These are phyloP conservation scores for Lupinus albus DNA, from an alignment of 306 rosid genomes.

Conservation along the genomic window DNA sequence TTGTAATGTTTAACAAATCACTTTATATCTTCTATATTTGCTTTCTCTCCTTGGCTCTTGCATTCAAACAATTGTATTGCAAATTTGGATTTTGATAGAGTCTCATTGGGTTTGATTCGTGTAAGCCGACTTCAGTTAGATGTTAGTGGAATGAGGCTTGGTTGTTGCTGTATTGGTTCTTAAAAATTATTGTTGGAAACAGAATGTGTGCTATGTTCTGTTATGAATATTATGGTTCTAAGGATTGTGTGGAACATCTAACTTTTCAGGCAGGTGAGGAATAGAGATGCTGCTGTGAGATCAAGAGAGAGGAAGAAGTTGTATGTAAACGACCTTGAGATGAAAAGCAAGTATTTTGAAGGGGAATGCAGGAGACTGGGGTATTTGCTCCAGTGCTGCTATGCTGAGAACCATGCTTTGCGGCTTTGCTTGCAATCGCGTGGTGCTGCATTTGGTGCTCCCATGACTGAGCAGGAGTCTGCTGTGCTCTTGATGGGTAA, in stretches of 20 bases:
- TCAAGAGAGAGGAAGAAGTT: slow-evolving; percentile 40
- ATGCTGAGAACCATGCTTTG: slow-evolving; percentile 84
- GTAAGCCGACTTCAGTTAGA: neutral
- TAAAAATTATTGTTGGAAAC: slow-evolving; percentile 5
- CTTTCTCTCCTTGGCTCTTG: neutral
- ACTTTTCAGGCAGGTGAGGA: slow-evolving; percentile 80
- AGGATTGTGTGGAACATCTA: slow-evolving; percentile 15
- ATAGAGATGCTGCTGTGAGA: slow-evolving; percentile 63
- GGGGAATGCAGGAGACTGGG: slow-evolving; percentile 88
- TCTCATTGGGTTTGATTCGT: neutral
- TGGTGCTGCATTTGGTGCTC: slow-evolving; percentile 57
- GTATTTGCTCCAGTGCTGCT: slow-evolving; percentile 80
- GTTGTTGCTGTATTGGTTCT: slow-evolving; percentile 22
- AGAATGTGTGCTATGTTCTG: neutral
- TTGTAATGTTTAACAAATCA: neutral
- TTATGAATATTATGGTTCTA: slow-evolving; percentile 13
- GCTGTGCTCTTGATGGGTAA: slow-evolving; percentile 47
- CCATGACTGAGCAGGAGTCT: slow-evolving; percentile 94
- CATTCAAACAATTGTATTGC: neutral
- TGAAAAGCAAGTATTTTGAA: slow-evolving; percentile 77
- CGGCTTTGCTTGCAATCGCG: slow-evolving; percentile 71
- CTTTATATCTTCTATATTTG: neutral
- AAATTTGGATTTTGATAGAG: neutral
- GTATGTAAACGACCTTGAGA: slow-evolving; percentile 74
- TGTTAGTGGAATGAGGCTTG: slow-evolving; percentile 7